Evolutionary conservation across 1,284 basidiomycete genomes (phyloP).

Genomic region (Tremellales sp.): DNA sequence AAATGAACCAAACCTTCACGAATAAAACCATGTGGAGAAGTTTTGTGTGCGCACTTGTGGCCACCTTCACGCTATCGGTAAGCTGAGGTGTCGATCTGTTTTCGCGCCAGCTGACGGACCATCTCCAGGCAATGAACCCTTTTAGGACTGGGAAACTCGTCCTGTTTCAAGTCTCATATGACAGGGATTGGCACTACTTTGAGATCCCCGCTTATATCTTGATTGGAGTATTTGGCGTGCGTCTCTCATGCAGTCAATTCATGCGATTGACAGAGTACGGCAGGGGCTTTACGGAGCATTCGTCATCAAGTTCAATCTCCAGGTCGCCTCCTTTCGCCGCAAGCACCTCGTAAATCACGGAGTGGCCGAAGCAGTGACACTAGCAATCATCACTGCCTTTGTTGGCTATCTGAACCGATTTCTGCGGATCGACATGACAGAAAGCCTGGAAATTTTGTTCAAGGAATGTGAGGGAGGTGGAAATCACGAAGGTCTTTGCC

Average conservation of each 20-base stretch:
- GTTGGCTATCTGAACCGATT: slow-evolving; percentile 94
- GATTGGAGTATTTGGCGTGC: slow-evolving; percentile 89
- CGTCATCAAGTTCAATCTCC: slow-evolving; percentile 94
- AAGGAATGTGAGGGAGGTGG: slow-evolving; percentile 93
- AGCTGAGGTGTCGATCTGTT: slow-evolving; percentile 43
- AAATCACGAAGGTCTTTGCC: slow-evolving; percentile 88
- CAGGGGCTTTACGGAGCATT: slow-evolving; percentile 96
- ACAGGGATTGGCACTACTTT: slow-evolving; percentile 98
- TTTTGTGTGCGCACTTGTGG: slow-evolving; percentile 94
- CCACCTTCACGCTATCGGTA: slow-evolving; percentile 91
- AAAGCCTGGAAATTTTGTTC: slow-evolving; percentile 93
- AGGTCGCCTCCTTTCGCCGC: slow-evolving; percentile 88
- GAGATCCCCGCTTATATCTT: slow-evolving; percentile 94
- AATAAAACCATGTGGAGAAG: slow-evolving; percentile 98
- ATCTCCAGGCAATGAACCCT: slow-evolving; percentile 94
- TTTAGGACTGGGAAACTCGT: slow-evolving; percentile 98
- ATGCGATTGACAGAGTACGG: no score
- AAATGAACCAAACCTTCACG: slow-evolving; percentile 96
- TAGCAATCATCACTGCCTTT: slow-evolving; percentile 84
- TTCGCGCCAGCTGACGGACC: background rate
- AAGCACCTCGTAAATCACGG: slow-evolving; percentile 81
- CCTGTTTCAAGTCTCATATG: slow-evolving; percentile 96
- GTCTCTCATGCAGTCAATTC: slow-evolving; percentile 42
- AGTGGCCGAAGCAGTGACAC: slow-evolving; percentile 79
- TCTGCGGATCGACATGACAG: slow-evolving; percentile 95